phyloP scores from a whole-genome alignment of 495 filamentous ascomycete genomes.

The Delitschia confertaspora region DNA sequence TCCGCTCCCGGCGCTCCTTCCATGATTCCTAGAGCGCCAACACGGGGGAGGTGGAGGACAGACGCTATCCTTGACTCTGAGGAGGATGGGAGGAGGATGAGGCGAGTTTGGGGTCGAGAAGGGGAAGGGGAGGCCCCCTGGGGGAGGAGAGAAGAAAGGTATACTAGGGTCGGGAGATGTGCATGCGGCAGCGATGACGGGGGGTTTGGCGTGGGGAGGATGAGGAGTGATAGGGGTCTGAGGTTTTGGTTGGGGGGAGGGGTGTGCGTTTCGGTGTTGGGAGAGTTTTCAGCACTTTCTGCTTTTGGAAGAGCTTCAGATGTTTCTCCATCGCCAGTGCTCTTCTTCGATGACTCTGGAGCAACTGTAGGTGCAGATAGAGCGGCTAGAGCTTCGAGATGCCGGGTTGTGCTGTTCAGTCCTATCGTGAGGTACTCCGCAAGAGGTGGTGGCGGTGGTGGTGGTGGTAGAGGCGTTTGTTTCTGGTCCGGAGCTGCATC shows the following conservation, averaged over 20 bases:
- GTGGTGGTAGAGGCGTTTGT: too few relatives aligned
- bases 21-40: slow-evolving; percentile 49
- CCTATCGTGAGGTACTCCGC: slow-evolving; percentile 49
- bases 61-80: slow-evolving; percentile 44
- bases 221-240: slow-evolving; percentile 12
- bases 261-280: not conserved
- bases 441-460: slow-evolving; percentile 40
- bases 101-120: slow-evolving; percentile 36
- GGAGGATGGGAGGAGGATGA: slow-evolving; percentile 48
- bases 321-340: not conserved
- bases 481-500: slow-evolving; percentile 6
- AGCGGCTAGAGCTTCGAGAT: slow-evolving; percentile 40
- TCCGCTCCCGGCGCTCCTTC: slow-evolving; percentile 41
- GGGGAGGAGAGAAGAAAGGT: slow-evolving; percentile 38
- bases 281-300: too few relatives aligned
- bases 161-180: slow-evolving; percentile 44
- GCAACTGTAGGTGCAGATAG: not conserved
- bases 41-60: slow-evolving; percentile 48
- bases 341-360: not conserved
- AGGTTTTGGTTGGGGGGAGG: not conserved
- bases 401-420: slow-evolving; percentile 47
- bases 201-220: slow-evolving; percentile 15
- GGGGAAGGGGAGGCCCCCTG: slow-evolving; percentile 44
- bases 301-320: not conserved
- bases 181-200: slow-evolving; percentile 45